Base-by-base conservation (phyloP, 139 green algal genomes). In the Micractinium conductrix region DNA sequence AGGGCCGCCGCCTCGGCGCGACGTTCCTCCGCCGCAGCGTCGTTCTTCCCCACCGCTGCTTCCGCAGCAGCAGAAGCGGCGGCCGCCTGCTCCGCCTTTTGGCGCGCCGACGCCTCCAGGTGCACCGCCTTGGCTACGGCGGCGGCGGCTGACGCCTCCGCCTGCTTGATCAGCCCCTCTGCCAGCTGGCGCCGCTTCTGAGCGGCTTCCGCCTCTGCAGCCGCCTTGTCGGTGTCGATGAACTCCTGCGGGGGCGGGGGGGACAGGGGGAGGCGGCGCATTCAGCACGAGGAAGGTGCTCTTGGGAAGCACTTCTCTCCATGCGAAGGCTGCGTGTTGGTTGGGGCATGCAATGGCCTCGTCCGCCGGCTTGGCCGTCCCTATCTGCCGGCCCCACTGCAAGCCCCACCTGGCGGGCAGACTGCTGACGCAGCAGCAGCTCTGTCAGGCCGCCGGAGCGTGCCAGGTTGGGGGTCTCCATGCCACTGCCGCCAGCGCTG, bases 201-300 rank as follows among this genome's bases (percentile, higher is more conserved):
- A 2, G 74, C 74, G 0, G 55, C 74, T 5, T 50, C 74, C 4
- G 53, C 35, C 74, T 81, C 74, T 3, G 74, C 50, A 6, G 50
- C 35, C 8, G 74, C 74, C 24, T 70, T 70, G 16, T 33, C 37
- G 21, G 74, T 35, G 33, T 70, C 74, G 14, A 70, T 42, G 16
- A 81, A 70, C 35, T 81, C 74, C 22, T 81, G 50, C 37, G 22
- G n/a, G n/a, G n/a, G n/a, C n/a, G n/a, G n/a, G n/a, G n/a, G n/a
- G n/a, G n/a, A n/a, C n/a, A n/a, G n/a, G n/a, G n/a, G n/a, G n/a
- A n/a, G n/a, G n/a, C n/a, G n/a, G n/a, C n/a, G n/a, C n/a, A n/a
- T n/a, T n/a, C n/a, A n/a, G n/a, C n/a, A n/a, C n/a, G n/a, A n/a
- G n/a, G n/a, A n/a, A n/a, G n/a, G n/a, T n/a, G n/a, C n/a, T n/a